Percentiles rank a stretch among this genome's conserved stretches.
Conservation (phyloP, 1,284 basidiomycete species). For the Omphalotus olearius region DNA sequence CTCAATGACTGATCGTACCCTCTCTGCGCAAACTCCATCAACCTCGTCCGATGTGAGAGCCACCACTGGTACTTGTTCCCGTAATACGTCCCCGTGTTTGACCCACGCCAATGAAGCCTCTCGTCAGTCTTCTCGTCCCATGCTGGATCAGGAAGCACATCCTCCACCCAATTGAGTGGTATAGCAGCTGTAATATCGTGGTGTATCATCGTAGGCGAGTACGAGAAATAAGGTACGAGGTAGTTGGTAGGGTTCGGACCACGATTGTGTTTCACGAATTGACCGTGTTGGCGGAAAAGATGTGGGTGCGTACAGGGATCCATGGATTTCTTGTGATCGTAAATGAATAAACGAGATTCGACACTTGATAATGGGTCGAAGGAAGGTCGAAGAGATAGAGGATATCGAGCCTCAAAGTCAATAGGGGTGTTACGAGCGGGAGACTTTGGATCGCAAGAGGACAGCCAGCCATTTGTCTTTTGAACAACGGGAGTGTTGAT, state of each 20-base stretch:
- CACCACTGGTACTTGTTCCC: conserved; percentile 32
- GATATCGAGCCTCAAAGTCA: neutral
- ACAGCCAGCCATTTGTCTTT: conserved; percentile 24
- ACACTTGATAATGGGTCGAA: conserved; percentile 14
- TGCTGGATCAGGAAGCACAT: conserved; percentile 37
- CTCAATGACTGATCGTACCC: conserved; percentile 16
- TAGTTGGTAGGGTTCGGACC: conserved; percentile 10
- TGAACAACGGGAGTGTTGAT: neutral
- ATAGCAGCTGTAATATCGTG: conserved; percentile 54
- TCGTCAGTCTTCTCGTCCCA: conserved; percentile 58
- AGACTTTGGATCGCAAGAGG: conserved; percentile 35
- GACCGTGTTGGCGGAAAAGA: conserved; percentile 45
- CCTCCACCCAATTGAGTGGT: conserved; percentile 32
- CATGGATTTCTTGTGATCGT: conserved; percentile 46
- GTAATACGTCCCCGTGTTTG: conserved; percentile 58
- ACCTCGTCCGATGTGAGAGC: conserved; percentile 30
- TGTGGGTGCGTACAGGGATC: conserved; percentile 56
- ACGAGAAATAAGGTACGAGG: conserved; percentile 49
- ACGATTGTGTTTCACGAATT: conserved; percentile 35
- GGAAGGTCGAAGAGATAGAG: conserved; percentile 2
- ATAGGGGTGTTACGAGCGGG: conserved; percentile 26
- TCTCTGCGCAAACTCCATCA: conserved; percentile 27
- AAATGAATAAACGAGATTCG: conserved; percentile 41
- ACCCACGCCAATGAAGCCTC: conserved; percentile 60
- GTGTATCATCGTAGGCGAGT: conserved; percentile 51